Evolutionary conservation across 768 basidiomycete species (phyloP), one percentile per base, ranked within the genome.

Genomic region (Pleurotus sapidus): DNA sequence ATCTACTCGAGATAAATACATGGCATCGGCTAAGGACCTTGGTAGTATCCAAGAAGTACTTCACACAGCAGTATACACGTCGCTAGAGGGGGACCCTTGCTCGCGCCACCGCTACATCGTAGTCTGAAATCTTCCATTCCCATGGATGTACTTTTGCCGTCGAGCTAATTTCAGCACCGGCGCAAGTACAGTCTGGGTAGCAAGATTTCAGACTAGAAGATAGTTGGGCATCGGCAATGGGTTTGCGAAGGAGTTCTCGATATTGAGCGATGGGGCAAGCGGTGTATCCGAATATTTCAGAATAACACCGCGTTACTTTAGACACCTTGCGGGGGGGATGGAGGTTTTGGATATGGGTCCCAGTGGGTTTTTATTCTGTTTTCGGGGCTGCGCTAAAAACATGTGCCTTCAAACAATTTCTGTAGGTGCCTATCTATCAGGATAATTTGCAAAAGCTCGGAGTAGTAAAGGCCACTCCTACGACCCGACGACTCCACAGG

Each of bases 71-170:
- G 30, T 34, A 34, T 11, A 11, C 30, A 34, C 30, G 30, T 30
- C 30, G 8, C 8, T 30, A 30, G 11, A 30, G 30, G 30, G 30
- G 30, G 30, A 34, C 30, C 30, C 30, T 34, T 11, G 30, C 30
- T 34, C 30, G 30, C 30, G 30, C 23, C 38, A 39, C 51, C 12
- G 42, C 34, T 30, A 39, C 34, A 38, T 30, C 27, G 18, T 54
- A 54, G 51, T 54, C 51, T 54, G 39, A 40, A 39, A 54, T 54
- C 51, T 54, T 54, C 51, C 51, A 54, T 54, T 54, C 51, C 51
- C 51, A 54, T 54, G 51, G 51, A 54, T 54, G 51, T 54, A 39
- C 51, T 54, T 34, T 34, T 54, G 51, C 11, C 24, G n/a, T 24
- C 18, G 37, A 54, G 37, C 37, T 11, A 8, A 42, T 18, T 23